These are phyloP conservation scores for Geranium rotundifolium DNA, from an alignment of 345 rosid species.

Conservation along the genomic window DNA sequence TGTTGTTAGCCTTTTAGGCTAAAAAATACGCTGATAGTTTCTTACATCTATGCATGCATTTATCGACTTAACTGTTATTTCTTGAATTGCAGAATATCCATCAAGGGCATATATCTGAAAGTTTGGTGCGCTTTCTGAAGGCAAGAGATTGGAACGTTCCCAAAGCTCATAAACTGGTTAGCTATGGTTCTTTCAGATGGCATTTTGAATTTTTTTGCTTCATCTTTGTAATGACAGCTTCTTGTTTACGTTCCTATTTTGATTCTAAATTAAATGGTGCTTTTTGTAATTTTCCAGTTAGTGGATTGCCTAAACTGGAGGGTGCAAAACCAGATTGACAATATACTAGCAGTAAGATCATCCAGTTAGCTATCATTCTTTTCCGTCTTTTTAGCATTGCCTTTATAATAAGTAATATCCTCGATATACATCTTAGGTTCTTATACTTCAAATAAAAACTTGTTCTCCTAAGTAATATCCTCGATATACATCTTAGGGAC, in stretches of 20 bases:
- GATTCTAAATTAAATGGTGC: neutral
- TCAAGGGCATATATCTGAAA: constrained; percentile 57
- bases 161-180: constrained; percentile 70
- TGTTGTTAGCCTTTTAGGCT: neutral
- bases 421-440: no score
- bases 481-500: no score
- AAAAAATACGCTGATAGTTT: neutral
- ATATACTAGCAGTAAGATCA: constrained; percentile 52
- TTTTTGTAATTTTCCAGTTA: constrained; percentile 37
- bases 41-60: neutral
- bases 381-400: no score
- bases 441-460: no score
- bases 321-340: constrained; percentile 69
- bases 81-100: constrained; percentile 41
- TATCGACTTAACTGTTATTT: neutral
- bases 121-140: constrained; percentile 51
- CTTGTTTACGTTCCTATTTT: neutral
- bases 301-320: constrained; percentile 85
- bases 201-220: neutral
- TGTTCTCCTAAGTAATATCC: neutral
- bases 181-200: constrained; percentile 1
- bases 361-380: neutral
- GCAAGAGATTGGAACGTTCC: constrained; percentile 61
- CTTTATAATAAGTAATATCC: no score
- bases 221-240: no score